Conservation (phyloP, 1,284 basidiomycete species). For the Pyrrhoderma lamaoense region DNA sequence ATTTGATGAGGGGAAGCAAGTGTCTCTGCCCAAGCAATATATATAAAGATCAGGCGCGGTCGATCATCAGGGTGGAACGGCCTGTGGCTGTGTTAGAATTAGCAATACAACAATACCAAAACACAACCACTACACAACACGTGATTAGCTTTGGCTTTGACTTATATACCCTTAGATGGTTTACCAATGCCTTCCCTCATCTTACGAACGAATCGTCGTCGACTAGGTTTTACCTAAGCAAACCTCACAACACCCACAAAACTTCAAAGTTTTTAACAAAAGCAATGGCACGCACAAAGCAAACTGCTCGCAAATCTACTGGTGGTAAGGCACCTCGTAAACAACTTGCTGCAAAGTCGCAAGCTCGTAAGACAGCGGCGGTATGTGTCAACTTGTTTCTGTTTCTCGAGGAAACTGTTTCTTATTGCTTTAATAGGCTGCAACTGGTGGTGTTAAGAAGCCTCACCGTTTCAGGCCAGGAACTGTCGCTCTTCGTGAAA, state of each 20-base stretch:
- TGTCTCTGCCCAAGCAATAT: not conserved
- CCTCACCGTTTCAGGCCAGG: constrained; percentile 58
- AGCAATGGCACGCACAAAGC: constrained; percentile 37
- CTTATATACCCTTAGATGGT: constrained; percentile 3
- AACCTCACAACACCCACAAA: constrained; percentile 3
- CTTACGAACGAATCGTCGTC: constrained; percentile 19
- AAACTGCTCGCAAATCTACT: constrained; percentile 61
- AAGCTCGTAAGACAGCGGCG: constrained; percentile 38
- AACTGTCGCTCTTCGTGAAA: constrained; percentile 81
- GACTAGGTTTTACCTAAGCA: constrained; percentile 17
- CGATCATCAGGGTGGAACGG: too few relatives aligned
- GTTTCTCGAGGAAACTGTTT: not conserved
- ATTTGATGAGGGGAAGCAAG: not conserved
- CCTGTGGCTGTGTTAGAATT: constrained; percentile 18
- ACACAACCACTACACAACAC: constrained; percentile 4
- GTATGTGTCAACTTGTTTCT: constrained; percentile 18
- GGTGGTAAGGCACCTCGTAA: constrained; percentile 60
- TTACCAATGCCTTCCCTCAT: not conserved
- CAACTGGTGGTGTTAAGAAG: constrained; percentile 77
- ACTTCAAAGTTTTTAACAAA: not conserved
- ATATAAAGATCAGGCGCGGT: constrained; percentile 8
- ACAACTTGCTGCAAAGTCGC: constrained; percentile 61
- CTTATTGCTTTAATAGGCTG: constrained; percentile 27
- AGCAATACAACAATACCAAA: constrained; percentile 14
- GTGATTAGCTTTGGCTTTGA: constrained; percentile 8